These are phyloP conservation scores for Solidago caesia DNA, from an alignment of 129 eudicot species.

Conservation along the genomic window DNA sequence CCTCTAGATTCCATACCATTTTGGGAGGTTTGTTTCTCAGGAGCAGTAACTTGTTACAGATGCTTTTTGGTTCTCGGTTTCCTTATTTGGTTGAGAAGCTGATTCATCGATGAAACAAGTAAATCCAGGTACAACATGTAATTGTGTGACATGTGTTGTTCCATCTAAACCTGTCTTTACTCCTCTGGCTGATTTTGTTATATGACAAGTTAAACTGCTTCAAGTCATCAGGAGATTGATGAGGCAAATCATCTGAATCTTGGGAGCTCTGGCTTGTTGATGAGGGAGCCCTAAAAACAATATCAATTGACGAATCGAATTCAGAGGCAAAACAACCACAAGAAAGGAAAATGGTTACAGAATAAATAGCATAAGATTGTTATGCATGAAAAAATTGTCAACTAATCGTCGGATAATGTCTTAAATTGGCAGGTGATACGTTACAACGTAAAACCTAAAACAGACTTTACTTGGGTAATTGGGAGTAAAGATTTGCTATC, in stretches of 20 bases:
- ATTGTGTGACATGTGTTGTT: slow-evolving; percentile 64
- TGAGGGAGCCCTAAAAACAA: slow-evolving; percentile 43
- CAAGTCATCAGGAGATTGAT: slow-evolving; percentile 43
- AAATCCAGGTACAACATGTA: slow-evolving; percentile 71
- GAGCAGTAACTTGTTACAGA: slow-evolving; percentile 16
- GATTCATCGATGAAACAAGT: slow-evolving; percentile 66
- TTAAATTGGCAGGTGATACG: not conserved
- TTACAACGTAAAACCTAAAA: not conserved
- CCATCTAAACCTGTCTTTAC: slow-evolving; percentile 49
- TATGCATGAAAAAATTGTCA: slow-evolving; percentile 9
- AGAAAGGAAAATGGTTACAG: slow-evolving; percentile 6
- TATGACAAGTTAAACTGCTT: slow-evolving; percentile 74
- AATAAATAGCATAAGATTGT: slow-evolving; percentile 10
- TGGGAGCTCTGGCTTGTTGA: slow-evolving; percentile 35
- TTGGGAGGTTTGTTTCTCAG: slow-evolving; percentile 33
- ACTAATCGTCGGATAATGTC: slow-evolving; percentile 9
- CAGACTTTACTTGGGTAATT: not conserved
- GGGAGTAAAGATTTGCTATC: slow-evolving; percentile 13
- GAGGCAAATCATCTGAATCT: slow-evolving; percentile 28
- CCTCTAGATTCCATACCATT: slow-evolving; percentile 35
- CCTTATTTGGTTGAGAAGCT: slow-evolving; percentile 41
- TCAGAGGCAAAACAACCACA: not conserved
- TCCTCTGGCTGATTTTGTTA: slow-evolving; percentile 54
- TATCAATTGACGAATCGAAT: not conserved
- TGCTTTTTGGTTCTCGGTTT: slow-evolving; percentile 31